phyloP scores from a whole-genome alignment of 495 filamentous ascomycete genomes.

The Tuber aestivum region DNA sequence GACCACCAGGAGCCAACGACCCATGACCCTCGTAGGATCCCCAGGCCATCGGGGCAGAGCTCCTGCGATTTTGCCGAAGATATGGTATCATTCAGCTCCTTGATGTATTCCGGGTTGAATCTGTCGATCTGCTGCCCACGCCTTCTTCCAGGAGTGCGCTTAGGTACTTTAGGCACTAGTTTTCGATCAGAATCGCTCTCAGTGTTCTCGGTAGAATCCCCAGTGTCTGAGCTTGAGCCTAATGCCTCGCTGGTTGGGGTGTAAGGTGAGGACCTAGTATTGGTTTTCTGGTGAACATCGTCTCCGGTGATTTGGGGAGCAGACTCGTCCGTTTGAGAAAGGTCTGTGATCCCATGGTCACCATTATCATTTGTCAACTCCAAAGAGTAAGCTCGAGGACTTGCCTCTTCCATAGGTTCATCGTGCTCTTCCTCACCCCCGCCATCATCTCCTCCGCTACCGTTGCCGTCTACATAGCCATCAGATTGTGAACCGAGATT shows the following conservation, averaged over 20 bases:
- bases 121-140: constrained; percentile 25
- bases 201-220: not conserved
- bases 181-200: not conserved
- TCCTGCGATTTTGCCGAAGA: constrained; percentile 44
- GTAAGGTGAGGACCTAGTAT: not conserved
- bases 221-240: not conserved
- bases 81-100: constrained; percentile 56
- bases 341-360: constrained; percentile 2
- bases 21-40: constrained; percentile 11
- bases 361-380: constrained; percentile 4
- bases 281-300: not conserved
- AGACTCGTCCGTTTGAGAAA: not conserved
- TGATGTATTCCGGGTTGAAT: constrained; percentile 54
- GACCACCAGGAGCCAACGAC: constrained; percentile 53
- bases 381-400: not conserved
- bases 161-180: not conserved
- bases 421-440: constrained; percentile 3
- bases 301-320: not conserved
- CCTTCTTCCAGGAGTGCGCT: constrained; percentile 9
- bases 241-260: not conserved
- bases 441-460: not conserved
- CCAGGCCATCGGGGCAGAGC: constrained; percentile 5
- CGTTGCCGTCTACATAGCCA: not conserved
- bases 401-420: constrained; percentile 1
- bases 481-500: not conserved